These are phyloP conservation scores for Nevesoporus exiguus DNA, from an alignment of 768 basidiomycete species.

Conservation along the genomic window DNA sequence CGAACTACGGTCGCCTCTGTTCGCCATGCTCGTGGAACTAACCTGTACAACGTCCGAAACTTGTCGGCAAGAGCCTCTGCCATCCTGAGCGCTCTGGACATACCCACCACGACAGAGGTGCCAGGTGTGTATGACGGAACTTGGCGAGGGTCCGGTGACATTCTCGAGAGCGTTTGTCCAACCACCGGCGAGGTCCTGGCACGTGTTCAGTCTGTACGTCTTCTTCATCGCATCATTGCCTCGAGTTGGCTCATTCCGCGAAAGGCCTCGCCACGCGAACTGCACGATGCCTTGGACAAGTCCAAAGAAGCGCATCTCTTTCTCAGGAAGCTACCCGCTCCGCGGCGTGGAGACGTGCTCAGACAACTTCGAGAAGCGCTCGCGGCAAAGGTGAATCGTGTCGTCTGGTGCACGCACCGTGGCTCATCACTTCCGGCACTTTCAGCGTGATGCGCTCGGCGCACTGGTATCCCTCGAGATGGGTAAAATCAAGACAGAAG, in stretches of 20 bases:
- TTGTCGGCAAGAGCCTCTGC: conserved; percentile 70
- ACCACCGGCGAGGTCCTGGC: conserved; percentile 86
- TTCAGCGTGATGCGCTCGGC: conserved; percentile 72
- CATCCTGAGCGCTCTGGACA: conserved; percentile 62
- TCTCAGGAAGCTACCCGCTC: conserved; percentile 80
- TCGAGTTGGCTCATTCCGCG: conserved; percentile 11
- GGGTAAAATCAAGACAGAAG: conserved; percentile 91
- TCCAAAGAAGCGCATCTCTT: conserved; percentile 68
- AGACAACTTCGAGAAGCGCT: conserved; percentile 85
- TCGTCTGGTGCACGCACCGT: not conserved
- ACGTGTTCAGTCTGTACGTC: conserved; percentile 61
- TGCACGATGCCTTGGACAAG: conserved; percentile 62
- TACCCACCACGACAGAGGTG: conserved; percentile 52
- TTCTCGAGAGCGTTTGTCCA: conserved; percentile 72
- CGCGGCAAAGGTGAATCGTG: conserved; percentile 57
- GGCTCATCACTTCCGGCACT: conserved; percentile 10
- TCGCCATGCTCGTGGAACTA: conserved; percentile 19
- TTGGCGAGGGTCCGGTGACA: conserved; percentile 74
- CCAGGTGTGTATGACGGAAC: conserved; percentile 79
- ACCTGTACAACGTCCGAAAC: conserved; percentile 30
- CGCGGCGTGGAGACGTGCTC: conserved; percentile 82
- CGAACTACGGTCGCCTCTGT: conserved; percentile 18
- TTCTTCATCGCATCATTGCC: not conserved
- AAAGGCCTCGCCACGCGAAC: conserved; percentile 69
- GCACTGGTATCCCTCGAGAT: conserved; percentile 83